Evolutionary conservation across 495 filamentous ascomycete species (phyloP).

Genomic region (Haplographium delicatum): DNA sequence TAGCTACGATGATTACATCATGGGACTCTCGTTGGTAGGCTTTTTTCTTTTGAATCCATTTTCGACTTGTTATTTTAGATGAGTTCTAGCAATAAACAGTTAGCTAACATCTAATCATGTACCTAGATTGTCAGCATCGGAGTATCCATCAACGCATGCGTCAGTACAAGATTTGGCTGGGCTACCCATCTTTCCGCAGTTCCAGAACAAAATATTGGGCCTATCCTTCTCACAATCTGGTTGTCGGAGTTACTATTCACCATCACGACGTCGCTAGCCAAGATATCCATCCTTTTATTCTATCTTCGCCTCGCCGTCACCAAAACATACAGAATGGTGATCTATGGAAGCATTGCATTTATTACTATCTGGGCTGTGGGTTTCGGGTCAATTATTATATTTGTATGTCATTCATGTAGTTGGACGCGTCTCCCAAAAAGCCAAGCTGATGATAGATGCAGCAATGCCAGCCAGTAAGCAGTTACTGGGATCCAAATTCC

Average conservation of each 20-base stretch:
- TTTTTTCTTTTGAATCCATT: not conserved
- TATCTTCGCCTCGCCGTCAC: slow-evolving; percentile 12
- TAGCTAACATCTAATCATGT: not conserved
- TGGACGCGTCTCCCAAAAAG: too few species aligned
- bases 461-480: slow-evolving; percentile 9
- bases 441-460: not conserved
- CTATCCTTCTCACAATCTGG: slow-evolving; percentile 2
- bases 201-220: not conserved
- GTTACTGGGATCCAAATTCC: slow-evolving; percentile 4
- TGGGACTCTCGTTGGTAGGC: slow-evolving; percentile 6
- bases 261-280: slow-evolving; percentile 7
- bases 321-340: slow-evolving; percentile 1
- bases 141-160: slow-evolving; percentile 7
- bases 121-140: slow-evolving; percentile 5
- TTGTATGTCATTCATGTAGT: too few species aligned
- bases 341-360: slow-evolving; percentile 10
- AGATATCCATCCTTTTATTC: slow-evolving; percentile 17
- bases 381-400: slow-evolving; percentile 3
- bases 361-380: slow-evolving; percentile 7
- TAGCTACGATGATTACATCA: slow-evolving; percentile 6
- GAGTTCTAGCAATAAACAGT: not conserved
- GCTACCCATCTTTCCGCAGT: slow-evolving; percentile 5
- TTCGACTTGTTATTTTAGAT: not conserved
- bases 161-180: slow-evolving; percentile 7
- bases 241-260: slow-evolving; percentile 13